Evolutionary conservation across 2,329 filamentous ascomycete genomes (phyloP), one percentile per base, ranked within the genome.

Genomic region (Paraphaeosphaeria minitans): DNA sequence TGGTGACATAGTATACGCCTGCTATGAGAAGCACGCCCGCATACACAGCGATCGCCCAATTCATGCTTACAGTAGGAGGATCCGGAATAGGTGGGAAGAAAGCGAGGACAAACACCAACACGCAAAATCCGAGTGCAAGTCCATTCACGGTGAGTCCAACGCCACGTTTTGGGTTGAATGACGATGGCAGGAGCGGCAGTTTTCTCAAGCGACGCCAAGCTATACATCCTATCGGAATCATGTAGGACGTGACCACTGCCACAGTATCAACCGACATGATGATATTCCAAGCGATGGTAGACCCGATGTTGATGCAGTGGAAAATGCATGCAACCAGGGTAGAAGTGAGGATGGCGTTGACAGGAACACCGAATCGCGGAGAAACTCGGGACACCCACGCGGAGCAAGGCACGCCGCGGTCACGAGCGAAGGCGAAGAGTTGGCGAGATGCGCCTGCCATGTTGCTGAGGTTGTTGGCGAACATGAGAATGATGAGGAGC

Each of bases 251-350:
- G 12, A 66, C 33, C 21, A 65, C 39, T 1, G 62, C 60, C 6
- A 46, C 6, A 46, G 58, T 55, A 10, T 57, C 58, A 7, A 67
- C 53, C 4, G 65, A 66, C 10, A 59, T 51, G 39, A 69, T 55
- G 12, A 54, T 47, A 19, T 57, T 67, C 56, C 63, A 63, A 16
- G 65, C 66, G 5, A 63, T 57, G 10, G 71, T 62, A 1, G 77
- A 80, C 33, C 79, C 81, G 57, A 83, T 76, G 61, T 82, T 81
- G 72, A 83, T 81, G 22, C 82, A 66, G 0, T 77, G 77, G 19
- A 83, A 73, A 8, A 81, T 73, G 37, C 79, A 67, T 12, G 72
- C 64, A 13, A 79, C 66, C 4, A 78, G 77, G 3, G 35, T 24
- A 13, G 81, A 70, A 51, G 77, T 68, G 55, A 39, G 19, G 35